phyloP scores from a whole-genome alignment of 75 land plant species.

The Adiantum capillusveneris region DNA sequence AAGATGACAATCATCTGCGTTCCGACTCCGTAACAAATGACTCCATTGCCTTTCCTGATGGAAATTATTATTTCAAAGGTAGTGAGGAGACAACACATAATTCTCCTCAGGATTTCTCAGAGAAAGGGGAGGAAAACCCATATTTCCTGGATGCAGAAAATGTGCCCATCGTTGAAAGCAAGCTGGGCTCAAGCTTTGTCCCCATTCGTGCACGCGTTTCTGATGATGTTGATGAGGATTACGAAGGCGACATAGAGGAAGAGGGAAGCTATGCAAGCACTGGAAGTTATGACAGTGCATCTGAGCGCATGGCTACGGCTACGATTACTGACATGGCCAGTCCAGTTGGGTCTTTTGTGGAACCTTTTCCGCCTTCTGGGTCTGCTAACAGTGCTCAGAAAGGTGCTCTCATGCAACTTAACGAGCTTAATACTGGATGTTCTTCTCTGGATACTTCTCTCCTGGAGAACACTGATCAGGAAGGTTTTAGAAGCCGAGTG shows the following conservation, averaged over 20 bases:
- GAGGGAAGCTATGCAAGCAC: slow-evolving; percentile 9
- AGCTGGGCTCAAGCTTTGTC: too few species aligned
- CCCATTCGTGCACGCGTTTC: slow-evolving; percentile 15
- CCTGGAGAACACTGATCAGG: slow-evolving; percentile 4
- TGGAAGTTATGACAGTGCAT: slow-evolving; percentile 26
- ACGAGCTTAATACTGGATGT: slow-evolving; percentile 4
- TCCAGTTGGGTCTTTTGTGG: too few species aligned
- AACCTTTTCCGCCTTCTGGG: too few species aligned
- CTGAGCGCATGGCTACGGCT: slow-evolving; percentile 19
- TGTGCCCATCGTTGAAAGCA: too few species aligned
- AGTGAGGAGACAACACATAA: too few species aligned
- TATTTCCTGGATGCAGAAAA: too few species aligned
- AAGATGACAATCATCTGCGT: too few species aligned
- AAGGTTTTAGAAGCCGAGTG: neutral
- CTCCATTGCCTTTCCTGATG: too few species aligned
- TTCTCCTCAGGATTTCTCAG: too few species aligned
- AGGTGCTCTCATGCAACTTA: slow-evolving; percentile 6
- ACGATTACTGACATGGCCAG: slow-evolving; percentile 9
- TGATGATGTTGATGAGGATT: slow-evolving; percentile 14
- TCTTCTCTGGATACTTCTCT: slow-evolving; percentile 5
- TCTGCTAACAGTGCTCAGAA: slow-evolving; percentile 7
- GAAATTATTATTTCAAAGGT: too few species aligned
- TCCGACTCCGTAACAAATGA: too few species aligned
- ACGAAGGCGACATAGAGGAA: slow-evolving; percentile 7
- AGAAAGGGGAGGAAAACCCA: too few species aligned